These are phyloP conservation scores for Paramecium sonneborni DNA, from an alignment of 73 alveolate species.

Conservation along the genomic window DNA sequence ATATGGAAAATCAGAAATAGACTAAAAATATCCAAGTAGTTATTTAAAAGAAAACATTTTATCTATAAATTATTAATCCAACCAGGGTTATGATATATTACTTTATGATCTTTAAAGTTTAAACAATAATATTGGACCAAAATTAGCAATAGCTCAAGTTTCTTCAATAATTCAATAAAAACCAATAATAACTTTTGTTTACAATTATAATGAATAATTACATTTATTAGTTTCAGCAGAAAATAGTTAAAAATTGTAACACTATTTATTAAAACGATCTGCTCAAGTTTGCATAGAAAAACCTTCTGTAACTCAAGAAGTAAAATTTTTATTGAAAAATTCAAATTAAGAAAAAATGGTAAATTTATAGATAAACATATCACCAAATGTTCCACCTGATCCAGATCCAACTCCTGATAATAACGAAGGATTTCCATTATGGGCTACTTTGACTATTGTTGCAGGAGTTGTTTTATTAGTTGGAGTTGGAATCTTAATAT, in stretches of 20 bases:
- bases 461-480: background rate
- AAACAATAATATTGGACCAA: background rate
- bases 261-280: background rate
- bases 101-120: background rate
- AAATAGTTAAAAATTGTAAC: background rate
- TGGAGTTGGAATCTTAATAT: background rate
- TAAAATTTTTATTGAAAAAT: background rate
- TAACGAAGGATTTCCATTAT: background rate
- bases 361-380: background rate
- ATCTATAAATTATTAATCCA: background rate
- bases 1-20: background rate
- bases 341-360: background rate
- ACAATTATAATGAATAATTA: background rate
- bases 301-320: background rate
- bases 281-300: background rate
- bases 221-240: background rate
- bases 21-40: background rate
- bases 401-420: slow-evolving; percentile 4
- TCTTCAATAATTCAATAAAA: background rate
- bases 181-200: background rate
- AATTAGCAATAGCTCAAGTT: background rate
- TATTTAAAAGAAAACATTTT: background rate
- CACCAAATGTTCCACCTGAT: background rate
- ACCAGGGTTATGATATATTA: background rate
- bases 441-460: background rate